phyloP scores from a whole-genome alignment of 331 rosid genomes.

The Dryas integrifolia region DNA sequence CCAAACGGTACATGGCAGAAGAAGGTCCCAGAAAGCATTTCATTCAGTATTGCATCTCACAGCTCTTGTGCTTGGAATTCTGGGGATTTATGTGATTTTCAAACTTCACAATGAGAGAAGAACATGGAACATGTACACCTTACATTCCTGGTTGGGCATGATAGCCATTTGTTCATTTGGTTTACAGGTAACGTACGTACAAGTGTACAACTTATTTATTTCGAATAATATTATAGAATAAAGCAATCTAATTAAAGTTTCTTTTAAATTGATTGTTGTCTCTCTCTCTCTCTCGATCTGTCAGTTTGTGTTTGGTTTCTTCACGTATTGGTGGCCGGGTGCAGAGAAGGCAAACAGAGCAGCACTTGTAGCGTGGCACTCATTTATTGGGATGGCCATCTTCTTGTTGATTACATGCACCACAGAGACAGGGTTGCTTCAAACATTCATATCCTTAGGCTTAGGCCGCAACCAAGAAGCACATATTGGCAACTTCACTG shows the following conservation, averaged over 20 bases:
- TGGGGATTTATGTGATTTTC: conserved; percentile 48
- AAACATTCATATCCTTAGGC: conserved; percentile 4
- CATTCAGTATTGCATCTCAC: conserved; percentile 47
- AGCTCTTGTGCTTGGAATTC: conserved; percentile 45
- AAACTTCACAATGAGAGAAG: conserved; percentile 26
- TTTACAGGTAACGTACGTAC: conserved; percentile 41
- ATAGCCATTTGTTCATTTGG: conserved; percentile 42
- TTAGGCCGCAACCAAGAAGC: conserved; percentile 33
- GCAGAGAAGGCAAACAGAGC: conserved; percentile 45
- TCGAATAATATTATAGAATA: too few relatives aligned
- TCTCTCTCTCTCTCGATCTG: neutral
- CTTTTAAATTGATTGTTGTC: neutral
- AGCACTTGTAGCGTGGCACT: conserved; percentile 54
- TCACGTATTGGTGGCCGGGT: conserved; percentile 46
- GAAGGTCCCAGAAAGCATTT: conserved; percentile 33
- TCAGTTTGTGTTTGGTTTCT: conserved; percentile 49
- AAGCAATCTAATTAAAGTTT: neutral
- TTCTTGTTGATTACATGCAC: conserved; percentile 49
- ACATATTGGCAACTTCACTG: conserved; percentile 59
- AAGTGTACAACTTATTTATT: too few relatives aligned
- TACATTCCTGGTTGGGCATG: conserved; percentile 74
- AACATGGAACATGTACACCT: conserved; percentile 29
- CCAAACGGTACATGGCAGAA: conserved; percentile 37
- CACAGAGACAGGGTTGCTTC: conserved; percentile 47
- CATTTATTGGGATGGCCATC: conserved; percentile 46